Evolutionary conservation across 441 rosid species (phyloP), one percentile per base, ranked within the genome.

Genomic region (Aquilaria agallochum): DNA sequence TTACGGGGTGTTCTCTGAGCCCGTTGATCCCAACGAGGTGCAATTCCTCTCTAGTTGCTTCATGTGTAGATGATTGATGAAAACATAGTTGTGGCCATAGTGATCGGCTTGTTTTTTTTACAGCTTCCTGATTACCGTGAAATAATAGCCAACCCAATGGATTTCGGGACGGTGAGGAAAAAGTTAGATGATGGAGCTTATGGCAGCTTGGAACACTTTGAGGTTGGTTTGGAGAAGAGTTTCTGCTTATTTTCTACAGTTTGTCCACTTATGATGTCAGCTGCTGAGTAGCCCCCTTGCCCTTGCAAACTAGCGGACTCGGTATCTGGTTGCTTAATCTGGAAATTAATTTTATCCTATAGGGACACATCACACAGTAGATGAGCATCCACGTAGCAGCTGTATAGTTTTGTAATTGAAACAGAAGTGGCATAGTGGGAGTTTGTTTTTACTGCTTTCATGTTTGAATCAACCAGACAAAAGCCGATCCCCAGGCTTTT

Each of bases 111-210:
- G 62, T 7, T 75, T 63, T 70, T 74, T 57, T 44, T 74, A 40
- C 85, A 91, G 97, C 94, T 91, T 77, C 97, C 97, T 64, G 96
- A 91, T 65, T 91, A 91, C 69, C 85, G 73, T 71, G 97, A 87
- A 60, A 81, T 91, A 59, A 68, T 91, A 65, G 76, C 80, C 59
- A 72, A 87, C 72, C 96, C 97, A 2, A 87, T 91, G 97, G 97
- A 91, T 81, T 91, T 89, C 48, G 76, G 79, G 52, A 89, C 96
- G 0, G 70, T 89, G 66, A 79, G 90, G 78, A 87, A 77, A 69
- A 91, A 83, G 69, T 77, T 91, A 27, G 89, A 78, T 52, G 68
- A 52, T 15, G 90, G 83, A 68, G 89, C 73, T 27, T 91, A 89
- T 77, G 51, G 69, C 15, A 73, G 67, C 72, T 80, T 91, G 83